These are phyloP conservation scores for Beauveria rudraprayagi DNA, from an alignment of 2,329 filamentous ascomycete genomes.

Conservation along the genomic window DNA sequence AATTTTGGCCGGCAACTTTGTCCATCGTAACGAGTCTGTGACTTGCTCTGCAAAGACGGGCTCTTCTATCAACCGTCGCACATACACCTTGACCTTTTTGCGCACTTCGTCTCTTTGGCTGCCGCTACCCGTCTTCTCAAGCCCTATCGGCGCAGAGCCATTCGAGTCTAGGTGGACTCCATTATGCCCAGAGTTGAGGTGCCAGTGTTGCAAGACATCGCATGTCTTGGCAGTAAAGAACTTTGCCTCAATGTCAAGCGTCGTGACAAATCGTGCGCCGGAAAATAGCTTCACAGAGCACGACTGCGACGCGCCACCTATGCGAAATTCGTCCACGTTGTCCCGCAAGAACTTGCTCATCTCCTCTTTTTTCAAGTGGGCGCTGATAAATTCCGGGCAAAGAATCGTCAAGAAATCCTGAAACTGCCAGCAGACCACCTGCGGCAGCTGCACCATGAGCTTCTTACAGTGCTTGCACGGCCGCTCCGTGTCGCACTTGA, in stretches of 20 bases:
- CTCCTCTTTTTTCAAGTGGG: constrained; percentile 42
- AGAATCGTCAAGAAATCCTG: constrained; percentile 44
- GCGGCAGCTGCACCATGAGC: constrained; percentile 40
- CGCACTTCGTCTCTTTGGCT: constrained; percentile 37
- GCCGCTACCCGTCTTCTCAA: constrained; percentile 33
- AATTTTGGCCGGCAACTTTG: constrained; percentile 37
- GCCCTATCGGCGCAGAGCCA: constrained; percentile 40
- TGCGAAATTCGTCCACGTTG: constrained; percentile 38
- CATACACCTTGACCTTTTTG: constrained; percentile 39
- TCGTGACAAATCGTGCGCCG: constrained; percentile 35
- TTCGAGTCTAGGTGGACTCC: constrained; percentile 33
- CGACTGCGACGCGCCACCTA: constrained; percentile 31
- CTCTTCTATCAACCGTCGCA: constrained; percentile 40
- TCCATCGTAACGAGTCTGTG: constrained; percentile 38
- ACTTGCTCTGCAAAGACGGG: constrained; percentile 41
- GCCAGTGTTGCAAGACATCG: constrained; percentile 45
- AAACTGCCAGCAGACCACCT: constrained; percentile 53
- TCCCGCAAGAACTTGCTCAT: constrained; percentile 40
- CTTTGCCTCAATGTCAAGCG: constrained; percentile 40
- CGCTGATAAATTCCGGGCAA: constrained; percentile 44
- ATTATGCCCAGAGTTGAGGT: constrained; percentile 30
- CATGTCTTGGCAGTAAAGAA: constrained; percentile 43
- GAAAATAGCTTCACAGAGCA: constrained; percentile 42
- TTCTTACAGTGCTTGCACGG: constrained; percentile 51
- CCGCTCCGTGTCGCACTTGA: constrained; percentile 47